Base-by-base conservation (phyloP, 2,329 filamentous ascomycete species). In the Nemania sp. region DNA sequence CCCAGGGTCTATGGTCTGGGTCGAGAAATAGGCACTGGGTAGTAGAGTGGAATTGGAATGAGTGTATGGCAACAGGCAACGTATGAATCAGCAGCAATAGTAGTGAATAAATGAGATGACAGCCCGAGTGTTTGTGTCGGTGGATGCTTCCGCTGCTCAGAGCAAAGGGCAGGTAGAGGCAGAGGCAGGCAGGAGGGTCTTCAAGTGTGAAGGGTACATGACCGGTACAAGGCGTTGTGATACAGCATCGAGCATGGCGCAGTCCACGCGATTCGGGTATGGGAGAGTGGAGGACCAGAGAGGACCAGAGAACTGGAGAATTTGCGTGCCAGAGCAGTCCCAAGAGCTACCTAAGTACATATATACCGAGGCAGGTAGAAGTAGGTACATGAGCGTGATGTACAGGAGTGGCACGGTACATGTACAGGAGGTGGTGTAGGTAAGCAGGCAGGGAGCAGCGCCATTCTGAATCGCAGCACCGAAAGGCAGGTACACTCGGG, bases 221-320 rank as follows among this genome's bases (percentile, higher is more conserved):
- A 70, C 68, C 68, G 68, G 71, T 73, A 74, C 74, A 75, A 68
- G 68, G 47, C 64, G 64, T 73, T 74, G 73, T 74, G 72, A 64
- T 72, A 74, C 73, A 53, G 45, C 55, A 55, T 69, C 56, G 41
- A 65, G 61, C 68, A 70, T 68, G 68, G 68, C 68, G 61, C 68
- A 70, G 68, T 61, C 61, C 68, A 70, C 64, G 68, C 67, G 68
- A 59, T 65, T 62, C 67, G 67, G 64, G 64, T 43, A 53, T 59
- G 64, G 47, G 64, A 58, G 64, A 59, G 61, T 65, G 58, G 65
- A 65, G 65, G 66, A 49, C 59, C 41, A 24, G 53, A 54, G 53
- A 43, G 58, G 66, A 53, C 55, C 47, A 57, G 59, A 49, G 58
- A 57, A 70, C 55, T 62, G 62, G 58, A 62, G 66, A 66, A 67